Evolutionary conservation across 495 filamentous ascomycete genomes (phyloP), one percentile per base, ranked within the genome.

Genomic region (Cudoniella acicularis): DNA sequence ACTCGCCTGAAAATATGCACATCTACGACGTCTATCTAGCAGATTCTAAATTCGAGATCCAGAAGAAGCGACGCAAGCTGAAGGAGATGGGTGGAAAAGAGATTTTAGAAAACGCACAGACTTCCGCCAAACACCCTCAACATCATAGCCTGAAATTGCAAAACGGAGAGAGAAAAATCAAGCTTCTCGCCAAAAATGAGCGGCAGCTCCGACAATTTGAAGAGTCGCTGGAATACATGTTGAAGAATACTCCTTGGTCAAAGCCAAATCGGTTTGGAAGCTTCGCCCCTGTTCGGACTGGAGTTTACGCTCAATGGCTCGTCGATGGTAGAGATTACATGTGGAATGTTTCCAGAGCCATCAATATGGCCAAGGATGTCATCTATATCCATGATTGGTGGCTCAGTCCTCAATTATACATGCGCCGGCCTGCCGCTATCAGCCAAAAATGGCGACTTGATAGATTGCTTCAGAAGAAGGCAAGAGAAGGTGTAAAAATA

Each of bases 381-480:
- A 91, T 99, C 59, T 98, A 98, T 72, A 99, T 99, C 52, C 94
- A 99, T 70, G 94, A 97, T 70, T 99, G 94, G 94, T 99, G 94
- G 94, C 69, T 99, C 54, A 96, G 90, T 64, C 94, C 94, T 3
- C 94, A 99, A 71, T 73, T 99, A 23, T 99, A 99, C 73, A 87
- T 99, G 86, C 84, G 94, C 42, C 83, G 94, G 30, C 94, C 94
- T 40, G 90, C 94, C 18, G 93, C 92, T 17, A 96, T 98, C 69
- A 97, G 93, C 67, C 95, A 97, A 69, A 99, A 99, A 72, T 99
- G 94, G 94, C 85, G 94, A 50, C 80, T 99, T 11, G 94, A 99
- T 73, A 83, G 94, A 63, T 79, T 99, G n/a, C 82, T 99, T 10
- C 90, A 96, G 72, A 85, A 83, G 59, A 99, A 99, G 66, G 94